Evolutionary conservation across 768 basidiomycete genomes (phyloP), one percentile per base, ranked within the genome.

Genomic region (Cystobasidium tubakii): DNA sequence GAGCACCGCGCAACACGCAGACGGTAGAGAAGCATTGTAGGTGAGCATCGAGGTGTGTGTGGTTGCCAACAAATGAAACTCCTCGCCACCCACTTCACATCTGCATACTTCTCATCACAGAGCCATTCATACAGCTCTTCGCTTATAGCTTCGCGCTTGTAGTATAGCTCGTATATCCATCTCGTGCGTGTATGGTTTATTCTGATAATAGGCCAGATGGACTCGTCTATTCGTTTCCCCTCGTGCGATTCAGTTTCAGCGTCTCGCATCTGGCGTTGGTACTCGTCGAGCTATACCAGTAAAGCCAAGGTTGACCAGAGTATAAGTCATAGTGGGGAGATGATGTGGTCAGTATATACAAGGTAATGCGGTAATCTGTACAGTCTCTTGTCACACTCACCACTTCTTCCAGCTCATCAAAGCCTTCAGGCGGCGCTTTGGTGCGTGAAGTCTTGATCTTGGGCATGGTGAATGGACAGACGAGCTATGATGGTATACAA

Each of bases 211-310:
- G 95, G 92, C 95, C 96, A 94, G 44, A 92, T 82, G 4, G 90
- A 90, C 83, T 93, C 92, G 29, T 89, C 87, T 82, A 90, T 92
- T 81, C 93, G 91, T 82, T 99, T 98, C 76, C 96, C 96, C 81
- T 99, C 96, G 81, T 99, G 96, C 1, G 89, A 88, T 83, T 99
- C 96, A 80, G 94, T 96, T 85, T 99, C 96, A 43, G 83, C 96
- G 82, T 99, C 96, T 69, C 96, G 85, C 96, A 99, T 99, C 84
- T 96, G 98, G 84, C 92, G 91, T 54, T 91, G 90, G 81, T 98
- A 99, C 83, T 98, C 96, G 77, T 98, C 96, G 77, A 98, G 89
- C 69, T 71, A 50, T n/a, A n/a, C n/a, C n/a, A n/a, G 23, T 17
- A 10, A 31, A 66, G 25, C 10, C 31, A 15, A 39, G 39, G 39